These are phyloP conservation scores for Acanthamoeba lugdunensis DNA, from an alignment of 208 protist species.

Conservation along the genomic window DNA sequence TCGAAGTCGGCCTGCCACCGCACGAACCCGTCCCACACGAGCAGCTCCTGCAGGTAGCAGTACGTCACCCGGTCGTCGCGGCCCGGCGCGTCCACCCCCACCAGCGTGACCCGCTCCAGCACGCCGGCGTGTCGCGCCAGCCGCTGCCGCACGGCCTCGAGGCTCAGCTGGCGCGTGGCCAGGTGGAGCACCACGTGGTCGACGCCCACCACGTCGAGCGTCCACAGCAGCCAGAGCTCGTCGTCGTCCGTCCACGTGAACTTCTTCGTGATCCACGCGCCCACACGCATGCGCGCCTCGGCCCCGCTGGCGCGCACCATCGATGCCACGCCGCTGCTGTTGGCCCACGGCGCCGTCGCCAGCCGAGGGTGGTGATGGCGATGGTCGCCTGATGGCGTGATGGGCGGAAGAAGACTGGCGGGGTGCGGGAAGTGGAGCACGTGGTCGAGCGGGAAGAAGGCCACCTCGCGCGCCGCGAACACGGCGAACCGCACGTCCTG, in stretches of 20 bases:
- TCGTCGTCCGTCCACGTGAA: neutral
- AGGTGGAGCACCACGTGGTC: neutral
- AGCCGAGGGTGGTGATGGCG: neutral
- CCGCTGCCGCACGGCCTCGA: neutral
- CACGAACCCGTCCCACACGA: neutral
- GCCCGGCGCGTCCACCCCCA: neutral
- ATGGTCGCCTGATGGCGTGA: neutral
- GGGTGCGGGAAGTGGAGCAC: neutral
- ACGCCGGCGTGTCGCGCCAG: neutral
- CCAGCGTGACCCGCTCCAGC: conserved; percentile 1
- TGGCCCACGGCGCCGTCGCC: neutral
- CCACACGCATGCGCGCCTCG: neutral
- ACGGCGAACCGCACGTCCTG: neutral
- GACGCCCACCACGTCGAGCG: conserved; percentile 15
- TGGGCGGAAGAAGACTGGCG: neutral
- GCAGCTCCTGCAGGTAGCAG: neutral
- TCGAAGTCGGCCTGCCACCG: neutral
- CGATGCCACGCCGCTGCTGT: neutral
- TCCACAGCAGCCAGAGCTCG: conserved; percentile 39
- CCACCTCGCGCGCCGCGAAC: neutral
- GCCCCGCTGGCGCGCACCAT: neutral
- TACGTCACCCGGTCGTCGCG: neutral
- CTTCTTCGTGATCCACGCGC: neutral
- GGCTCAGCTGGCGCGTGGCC: neutral
- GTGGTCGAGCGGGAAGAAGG: neutral